Base-by-base conservation (phyloP, 73 alveolate species). In the Paramecium pentaurelia region DNA sequence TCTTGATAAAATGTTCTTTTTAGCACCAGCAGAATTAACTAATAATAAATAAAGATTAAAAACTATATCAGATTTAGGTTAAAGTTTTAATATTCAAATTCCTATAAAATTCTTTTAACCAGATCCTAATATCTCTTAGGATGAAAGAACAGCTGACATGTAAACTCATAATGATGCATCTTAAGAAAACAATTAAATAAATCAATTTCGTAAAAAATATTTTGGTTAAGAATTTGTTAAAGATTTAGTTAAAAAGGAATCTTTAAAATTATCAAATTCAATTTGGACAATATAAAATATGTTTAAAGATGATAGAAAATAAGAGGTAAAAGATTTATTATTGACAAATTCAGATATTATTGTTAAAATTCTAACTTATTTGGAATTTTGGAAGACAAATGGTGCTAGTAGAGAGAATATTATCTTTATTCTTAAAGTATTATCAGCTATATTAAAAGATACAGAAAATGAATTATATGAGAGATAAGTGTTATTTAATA, bases 331-430 rank as follows among this genome's bases (percentile, higher is more conserved):
- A 32, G 94, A 89, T 89, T 44, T 89, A 2, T 64, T 89, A 22
- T 34, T 89, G 36, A 71, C 90, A 44, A 89, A 89, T 14, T 88
- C 71, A 27, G 94, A 89, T 71, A 64, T 89, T 20, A 89, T 89
- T 25, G 75, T 71, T 36, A 89, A 89, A 28, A 71, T 89, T 25
- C 37, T 89, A 71, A 64, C 75, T 27, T 89, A 71, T 83, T 71
- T 89, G 25, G 54, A 71, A 40, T 89, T 71, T 71, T 89, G 94
- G 94, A 89, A 51, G 30, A 68, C 80, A 45, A 89, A 64, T 40
- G 92, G 92, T 4, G 86, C 94, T 2, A 71, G 92, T 18, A 89
- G 60, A 71, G 94, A 83, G 27, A 89, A 83, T 71, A 73, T 89
- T 8, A 71, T 89, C 8, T 89, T 89, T 45, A 89, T 89, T 25